A percentile compares a stretch with the other conserved stretches of the same genome.
phyloP scores from a whole-genome alignment of 1,139 yeast genomes.

The Debaryomyces psychrophilus region DNA sequence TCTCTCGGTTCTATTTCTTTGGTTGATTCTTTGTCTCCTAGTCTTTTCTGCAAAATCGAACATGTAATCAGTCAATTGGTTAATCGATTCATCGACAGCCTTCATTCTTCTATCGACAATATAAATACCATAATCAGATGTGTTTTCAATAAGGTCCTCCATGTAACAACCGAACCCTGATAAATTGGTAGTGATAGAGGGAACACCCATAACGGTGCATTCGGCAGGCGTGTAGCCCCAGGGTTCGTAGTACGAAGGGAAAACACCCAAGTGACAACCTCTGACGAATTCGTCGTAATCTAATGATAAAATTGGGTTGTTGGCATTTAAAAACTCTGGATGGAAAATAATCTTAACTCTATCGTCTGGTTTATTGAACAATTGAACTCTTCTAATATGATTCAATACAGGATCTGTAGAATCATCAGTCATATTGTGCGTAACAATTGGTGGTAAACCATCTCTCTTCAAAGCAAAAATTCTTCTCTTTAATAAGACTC shows the following conservation, averaged over 20 bases:
- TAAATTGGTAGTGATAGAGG: slow-evolving; percentile 94
- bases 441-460: slow-evolving; percentile 90
- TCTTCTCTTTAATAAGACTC: slow-evolving; percentile 87
- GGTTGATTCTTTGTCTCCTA: slow-evolving; percentile 96
- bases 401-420: slow-evolving; percentile 87
- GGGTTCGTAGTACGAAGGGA: slow-evolving; percentile 98
- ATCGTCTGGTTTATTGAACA: slow-evolving; percentile 88
- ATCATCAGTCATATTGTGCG: slow-evolving; percentile 97
- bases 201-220: slow-evolving; percentile 99
- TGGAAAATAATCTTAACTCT: slow-evolving; percentile 95
- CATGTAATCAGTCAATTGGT: slow-evolving; percentile 89
- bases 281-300: slow-evolving; percentile 98
- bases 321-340: slow-evolving; percentile 94
- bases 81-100: slow-evolving; percentile 90
- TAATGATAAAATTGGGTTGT: slow-evolving; percentile 88
- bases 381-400: slow-evolving; percentile 88
- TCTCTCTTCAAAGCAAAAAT: slow-evolving; percentile 91
- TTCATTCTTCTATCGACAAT: slow-evolving; percentile 94
- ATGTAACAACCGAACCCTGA: slow-evolving; percentile 98
- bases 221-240: slow-evolving; percentile 99
- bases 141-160: slow-evolving; percentile 96
- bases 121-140: slow-evolving; percentile 94
- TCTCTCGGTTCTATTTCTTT: slow-evolving; percentile 95
- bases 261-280: slow-evolving; percentile 97
- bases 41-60: slow-evolving; percentile 85